phyloP scores from a whole-genome alignment of 768 basidiomycete species.

The Xerocomus spinulosus region DNA sequence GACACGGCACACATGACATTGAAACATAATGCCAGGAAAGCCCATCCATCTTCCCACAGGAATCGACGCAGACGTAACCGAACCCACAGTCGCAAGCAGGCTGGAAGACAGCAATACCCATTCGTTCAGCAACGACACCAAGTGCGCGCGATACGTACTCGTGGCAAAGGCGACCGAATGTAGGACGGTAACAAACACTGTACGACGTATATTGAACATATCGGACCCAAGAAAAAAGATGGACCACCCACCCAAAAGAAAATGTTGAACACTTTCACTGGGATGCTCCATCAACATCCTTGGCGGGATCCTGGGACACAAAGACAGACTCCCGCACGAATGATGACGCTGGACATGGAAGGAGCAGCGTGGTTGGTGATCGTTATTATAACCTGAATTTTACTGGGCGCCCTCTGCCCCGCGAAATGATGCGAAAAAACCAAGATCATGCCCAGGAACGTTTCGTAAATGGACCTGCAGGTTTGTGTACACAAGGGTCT shows the following conservation, averaged over 20 bases:
- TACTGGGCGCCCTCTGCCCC: not conserved
- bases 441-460: not conserved
- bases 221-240: not conserved
- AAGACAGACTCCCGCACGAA: too few relatives aligned
- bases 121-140: not conserved
- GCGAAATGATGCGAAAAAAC: not conserved
- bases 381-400: not conserved
- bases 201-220: not conserved
- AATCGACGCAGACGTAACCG: slow-evolving; percentile 5
- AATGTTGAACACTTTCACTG: not conserved
- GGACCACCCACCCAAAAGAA: slow-evolving; percentile 2
- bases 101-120: not conserved
- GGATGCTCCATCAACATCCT: slow-evolving; percentile 3
- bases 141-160: slow-evolving; percentile 4
- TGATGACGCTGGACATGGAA: not conserved
- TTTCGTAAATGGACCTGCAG: not conserved
- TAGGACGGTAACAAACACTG: slow-evolving; percentile 10
- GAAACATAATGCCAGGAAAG: slow-evolving; percentile 2
- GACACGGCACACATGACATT: slow-evolving; percentile 5
- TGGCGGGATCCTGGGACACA: not conserved
- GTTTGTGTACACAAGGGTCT: not conserved
- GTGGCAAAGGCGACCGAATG: slow-evolving; percentile 3
- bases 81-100: slow-evolving; percentile 6
- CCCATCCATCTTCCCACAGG: slow-evolving; percentile 16
- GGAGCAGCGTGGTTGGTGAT: not conserved